Conservation (phyloP, 2,329 filamentous ascomycete species). For the Pestalotiopsis sp. region DNA sequence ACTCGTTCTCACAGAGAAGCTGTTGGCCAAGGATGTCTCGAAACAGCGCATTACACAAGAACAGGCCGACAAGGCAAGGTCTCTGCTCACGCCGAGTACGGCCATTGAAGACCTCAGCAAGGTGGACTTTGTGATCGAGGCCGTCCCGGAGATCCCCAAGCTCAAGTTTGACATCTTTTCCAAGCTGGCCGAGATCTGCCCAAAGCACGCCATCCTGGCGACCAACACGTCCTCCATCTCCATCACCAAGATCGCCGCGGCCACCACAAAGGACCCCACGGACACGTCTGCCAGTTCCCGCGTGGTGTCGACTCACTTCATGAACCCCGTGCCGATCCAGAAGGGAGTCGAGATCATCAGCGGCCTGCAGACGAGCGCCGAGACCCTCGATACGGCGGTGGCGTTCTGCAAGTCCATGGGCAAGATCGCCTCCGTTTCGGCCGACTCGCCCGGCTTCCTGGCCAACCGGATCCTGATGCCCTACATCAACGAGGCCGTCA, state of each 20-base stretch:
- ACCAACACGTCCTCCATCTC: conserved; percentile 99
- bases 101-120: conserved; percentile 75
- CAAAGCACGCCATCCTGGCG: conserved; percentile 84
- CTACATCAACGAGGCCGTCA: conserved; percentile 95
- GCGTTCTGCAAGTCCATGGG: conserved; percentile 90
- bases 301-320: conserved; percentile 96
- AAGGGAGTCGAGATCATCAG: conserved; percentile 98
- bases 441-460: conserved; percentile 90
- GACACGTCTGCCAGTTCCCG: conserved; percentile 82
- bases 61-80: conserved; percentile 73
- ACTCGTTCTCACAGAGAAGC: conserved; percentile 68
- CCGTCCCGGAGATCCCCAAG: conserved; percentile 86
- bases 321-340: conserved; percentile 97
- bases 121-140: conserved; percentile 98
- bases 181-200: conserved; percentile 78
- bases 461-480: conserved; percentile 98
- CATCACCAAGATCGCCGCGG: conserved; percentile 92
- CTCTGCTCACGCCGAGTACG: conserved; percentile 69
- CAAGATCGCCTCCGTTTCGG: conserved; percentile 85
- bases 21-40: conserved; percentile 87
- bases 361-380: conserved; percentile 84
- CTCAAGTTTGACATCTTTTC: conserved; percentile 89
- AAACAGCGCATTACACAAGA: conserved; percentile 85
- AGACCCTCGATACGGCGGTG: conserved; percentile 80
- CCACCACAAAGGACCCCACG: conserved; percentile 76